Percentiles rank a stretch among this genome's conserved stretches.
Conservation (phyloP, 2,329 filamentous ascomycete species). For the Colletotrichum horii region DNA sequence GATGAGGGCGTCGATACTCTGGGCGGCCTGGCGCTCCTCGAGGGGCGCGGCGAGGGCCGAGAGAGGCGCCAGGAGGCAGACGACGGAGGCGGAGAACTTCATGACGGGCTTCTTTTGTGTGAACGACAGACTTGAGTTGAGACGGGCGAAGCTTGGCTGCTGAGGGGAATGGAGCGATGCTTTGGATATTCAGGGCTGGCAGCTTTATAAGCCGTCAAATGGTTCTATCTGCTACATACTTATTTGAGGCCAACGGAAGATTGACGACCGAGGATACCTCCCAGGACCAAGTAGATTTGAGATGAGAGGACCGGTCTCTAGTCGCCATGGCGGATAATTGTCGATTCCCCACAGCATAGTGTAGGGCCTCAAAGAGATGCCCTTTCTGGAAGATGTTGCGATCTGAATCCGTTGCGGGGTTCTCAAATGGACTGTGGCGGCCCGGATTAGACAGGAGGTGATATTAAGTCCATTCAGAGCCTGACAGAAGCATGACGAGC, state of each 20-base stretch:
- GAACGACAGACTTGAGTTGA: neutral
- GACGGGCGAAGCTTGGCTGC: neutral
- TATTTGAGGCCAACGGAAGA: neutral
- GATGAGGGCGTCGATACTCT: conserved; percentile 61
- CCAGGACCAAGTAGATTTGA: neutral
- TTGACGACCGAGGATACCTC: neutral
- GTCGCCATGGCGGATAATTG: neutral
- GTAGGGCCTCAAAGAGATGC: neutral
- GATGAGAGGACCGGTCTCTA: neutral
- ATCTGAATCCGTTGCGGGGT: neutral
- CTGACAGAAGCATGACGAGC: neutral
- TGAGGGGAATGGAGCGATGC: neutral
- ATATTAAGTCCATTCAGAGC: neutral
- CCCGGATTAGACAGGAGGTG: neutral
- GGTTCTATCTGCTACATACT: neutral
- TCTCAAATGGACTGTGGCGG: neutral
- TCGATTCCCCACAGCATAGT: neutral
- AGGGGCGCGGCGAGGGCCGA: conserved; percentile 37
- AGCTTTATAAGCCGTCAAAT: neutral
- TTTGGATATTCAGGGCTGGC: neutral
- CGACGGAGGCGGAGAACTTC: conserved; percentile 29
- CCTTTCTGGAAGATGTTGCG: neutral
- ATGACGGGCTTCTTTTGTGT: neutral
- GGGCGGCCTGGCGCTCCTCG: conserved; percentile 42
- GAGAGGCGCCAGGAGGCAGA: conserved; percentile 41